Percentiles rank a stretch among this genome's conserved stretches.
phyloP scores from a whole-genome alignment of 148 eudicot species.

The Fallopia convolvulus region DNA sequence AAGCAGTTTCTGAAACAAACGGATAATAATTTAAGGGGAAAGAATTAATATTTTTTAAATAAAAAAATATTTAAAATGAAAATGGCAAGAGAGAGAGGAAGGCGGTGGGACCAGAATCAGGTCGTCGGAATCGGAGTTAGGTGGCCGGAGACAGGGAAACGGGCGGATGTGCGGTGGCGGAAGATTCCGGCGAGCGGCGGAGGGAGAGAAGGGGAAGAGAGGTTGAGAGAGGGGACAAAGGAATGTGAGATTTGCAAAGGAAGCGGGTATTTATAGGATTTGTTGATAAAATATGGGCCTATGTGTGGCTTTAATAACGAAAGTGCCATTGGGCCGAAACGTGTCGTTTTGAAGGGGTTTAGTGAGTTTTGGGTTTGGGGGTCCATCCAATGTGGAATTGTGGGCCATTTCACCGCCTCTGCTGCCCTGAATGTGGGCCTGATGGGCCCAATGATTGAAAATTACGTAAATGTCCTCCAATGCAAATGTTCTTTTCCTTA shows the following conservation, averaged over 20 bases:
- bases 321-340: slow-evolving; percentile 5
- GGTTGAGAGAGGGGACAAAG: neutral
- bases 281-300: neutral
- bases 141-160: neutral
- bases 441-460: neutral
- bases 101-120: neutral
- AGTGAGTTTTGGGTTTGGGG: neutral
- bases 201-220: neutral
- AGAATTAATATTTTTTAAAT: neutral
- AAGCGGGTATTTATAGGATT: neutral
- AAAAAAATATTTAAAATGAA: neutral
- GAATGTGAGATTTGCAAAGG: neutral
- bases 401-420: neutral
- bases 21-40: neutral
- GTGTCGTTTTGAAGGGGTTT: neutral
- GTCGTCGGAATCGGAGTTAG: neutral
- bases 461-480: neutral
- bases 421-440: neutral
- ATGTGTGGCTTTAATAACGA: neutral
- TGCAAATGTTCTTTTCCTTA: neutral
- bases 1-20: neutral
- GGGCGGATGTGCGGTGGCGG: neutral
- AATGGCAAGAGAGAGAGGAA: neutral
- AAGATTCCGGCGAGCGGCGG: neutral
- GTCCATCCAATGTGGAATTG: neutral